Conservation (phyloP, 306 rosid species). For the Cicer pinnatifidum region DNA sequence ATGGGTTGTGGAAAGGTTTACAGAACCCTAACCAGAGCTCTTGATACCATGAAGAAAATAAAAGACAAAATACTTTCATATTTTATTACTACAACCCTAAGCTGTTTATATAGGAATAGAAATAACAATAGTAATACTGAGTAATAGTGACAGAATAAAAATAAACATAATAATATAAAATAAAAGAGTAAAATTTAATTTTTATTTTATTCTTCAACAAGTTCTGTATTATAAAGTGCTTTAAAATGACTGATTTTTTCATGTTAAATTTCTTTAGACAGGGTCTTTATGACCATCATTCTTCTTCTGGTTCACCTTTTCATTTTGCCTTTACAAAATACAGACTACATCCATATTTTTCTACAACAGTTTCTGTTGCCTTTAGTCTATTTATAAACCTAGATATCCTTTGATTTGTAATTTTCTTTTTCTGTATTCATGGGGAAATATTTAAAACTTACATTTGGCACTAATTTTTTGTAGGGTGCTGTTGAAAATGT, state of each 20-base stretch:
- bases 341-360: background rate
- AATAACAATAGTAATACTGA: too few species aligned
- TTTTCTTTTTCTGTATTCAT: constrained; percentile 23
- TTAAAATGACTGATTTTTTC: background rate
- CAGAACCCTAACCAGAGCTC: too few species aligned
- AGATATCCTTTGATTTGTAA: constrained; percentile 6
- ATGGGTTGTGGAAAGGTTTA: too few species aligned
- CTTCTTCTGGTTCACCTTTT: background rate
- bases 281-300: background rate
- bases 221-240: constrained; percentile 2
- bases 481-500: constrained; percentile 93
- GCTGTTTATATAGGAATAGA: too few species aligned
- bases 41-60: too few species aligned
- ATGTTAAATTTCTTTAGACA: constrained; percentile 10
- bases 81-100: too few species aligned
- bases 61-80: too few species aligned
- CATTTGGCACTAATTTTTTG: constrained; percentile 42
- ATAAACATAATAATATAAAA: too few species aligned
- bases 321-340: background rate
- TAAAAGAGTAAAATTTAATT: too few species aligned
- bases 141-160: too few species aligned
- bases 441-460: constrained; percentile 30
- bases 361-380: background rate
- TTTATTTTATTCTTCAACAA: too few species aligned
- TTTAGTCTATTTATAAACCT: background rate